These are phyloP conservation scores for Lactarius tabidus DNA, from an alignment of 768 basidiomycete species.

Conservation along the genomic window DNA sequence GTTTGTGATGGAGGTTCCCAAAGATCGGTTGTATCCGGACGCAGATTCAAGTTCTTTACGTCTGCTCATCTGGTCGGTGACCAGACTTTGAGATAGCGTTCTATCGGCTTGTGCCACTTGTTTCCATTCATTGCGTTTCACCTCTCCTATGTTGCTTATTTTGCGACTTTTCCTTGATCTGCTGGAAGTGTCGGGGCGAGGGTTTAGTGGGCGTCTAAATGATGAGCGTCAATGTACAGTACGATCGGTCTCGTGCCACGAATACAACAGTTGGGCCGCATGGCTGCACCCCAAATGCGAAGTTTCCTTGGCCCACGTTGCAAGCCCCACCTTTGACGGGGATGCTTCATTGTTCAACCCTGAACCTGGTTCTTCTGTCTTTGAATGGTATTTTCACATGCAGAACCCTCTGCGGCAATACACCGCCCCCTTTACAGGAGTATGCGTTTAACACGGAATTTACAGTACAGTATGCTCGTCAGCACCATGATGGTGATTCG, in stretches of 20 bases:
- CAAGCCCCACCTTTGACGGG: neutral
- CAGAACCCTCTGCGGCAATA: too few relatives aligned
- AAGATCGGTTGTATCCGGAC: neutral
- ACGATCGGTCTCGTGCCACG: neutral
- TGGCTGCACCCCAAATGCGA: neutral
- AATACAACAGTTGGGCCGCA: neutral
- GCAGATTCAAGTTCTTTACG: neutral
- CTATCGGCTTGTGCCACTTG: neutral
- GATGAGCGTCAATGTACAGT: neutral
- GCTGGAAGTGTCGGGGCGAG: neutral
- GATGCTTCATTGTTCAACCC: too few relatives aligned
- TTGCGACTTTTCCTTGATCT: neutral
- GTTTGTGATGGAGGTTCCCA: neutral
- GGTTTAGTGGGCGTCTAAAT: neutral
- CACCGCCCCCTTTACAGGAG: too few relatives aligned
- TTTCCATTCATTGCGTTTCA: neutral
- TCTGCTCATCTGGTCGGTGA: constrained; percentile 1
- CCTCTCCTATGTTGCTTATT: neutral
- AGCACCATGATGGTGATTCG: too few relatives aligned
- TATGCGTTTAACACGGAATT: too few relatives aligned
- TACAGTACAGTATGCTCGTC: too few relatives aligned
- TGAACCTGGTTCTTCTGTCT: too few relatives aligned
- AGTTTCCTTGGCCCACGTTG: neutral
- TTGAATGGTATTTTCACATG: too few relatives aligned
- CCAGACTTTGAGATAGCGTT: neutral